These are phyloP conservation scores for Fusarium globosum DNA, from an alignment of 2,329 filamentous ascomycete species.

Conservation along the genomic window DNA sequence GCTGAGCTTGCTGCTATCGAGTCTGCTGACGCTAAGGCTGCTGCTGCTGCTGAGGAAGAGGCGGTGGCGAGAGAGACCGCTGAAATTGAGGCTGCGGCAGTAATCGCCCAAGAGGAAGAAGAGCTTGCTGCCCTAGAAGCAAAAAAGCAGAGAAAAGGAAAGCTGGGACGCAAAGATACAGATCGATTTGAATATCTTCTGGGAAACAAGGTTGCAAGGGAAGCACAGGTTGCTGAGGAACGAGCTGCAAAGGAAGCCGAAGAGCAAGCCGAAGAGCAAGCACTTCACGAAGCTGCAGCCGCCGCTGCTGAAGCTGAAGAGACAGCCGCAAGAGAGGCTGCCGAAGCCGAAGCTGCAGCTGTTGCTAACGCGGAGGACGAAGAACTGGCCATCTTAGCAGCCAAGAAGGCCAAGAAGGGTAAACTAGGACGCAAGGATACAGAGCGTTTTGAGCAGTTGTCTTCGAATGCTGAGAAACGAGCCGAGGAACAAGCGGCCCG, in stretches of 20 bases:
- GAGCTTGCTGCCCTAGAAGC: constrained; percentile 35
- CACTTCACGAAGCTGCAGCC: constrained; percentile 42
- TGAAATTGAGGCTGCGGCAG: constrained; percentile 22
- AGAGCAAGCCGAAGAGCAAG: constrained; percentile 45
- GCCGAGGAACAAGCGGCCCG: constrained; percentile 29
- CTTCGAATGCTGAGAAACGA: constrained; percentile 31
- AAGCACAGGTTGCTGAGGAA: constrained; percentile 47
- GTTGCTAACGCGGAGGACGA: constrained; percentile 47
- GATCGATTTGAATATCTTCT: constrained; percentile 30
- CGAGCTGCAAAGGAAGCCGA: constrained; percentile 45
- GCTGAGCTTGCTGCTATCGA: constrained; percentile 28
- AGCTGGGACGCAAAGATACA: constrained; percentile 38
- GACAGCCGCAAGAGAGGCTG: constrained; percentile 33
- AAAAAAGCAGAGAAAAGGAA: constrained; percentile 40
- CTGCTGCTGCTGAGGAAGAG: constrained; percentile 20
- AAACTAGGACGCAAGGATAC: constrained; percentile 42
- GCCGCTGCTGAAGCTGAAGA: constrained; percentile 38
- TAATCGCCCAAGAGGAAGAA: constrained; percentile 31
- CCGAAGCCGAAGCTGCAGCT: constrained; percentile 40
- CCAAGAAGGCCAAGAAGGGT: constrained; percentile 52
- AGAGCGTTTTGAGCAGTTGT: constrained; percentile 34
- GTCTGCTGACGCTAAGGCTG: constrained; percentile 35
- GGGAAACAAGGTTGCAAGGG: constrained; percentile 35
- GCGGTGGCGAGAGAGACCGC: constrained; percentile 32
- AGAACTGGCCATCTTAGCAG: constrained; percentile 55